A percentile compares a stretch with the other conserved stretches of the same genome.
phyloP scores from a whole-genome alignment of 202 grass and related monocot genomes.

The Cymbopogon flexuosus region DNA sequence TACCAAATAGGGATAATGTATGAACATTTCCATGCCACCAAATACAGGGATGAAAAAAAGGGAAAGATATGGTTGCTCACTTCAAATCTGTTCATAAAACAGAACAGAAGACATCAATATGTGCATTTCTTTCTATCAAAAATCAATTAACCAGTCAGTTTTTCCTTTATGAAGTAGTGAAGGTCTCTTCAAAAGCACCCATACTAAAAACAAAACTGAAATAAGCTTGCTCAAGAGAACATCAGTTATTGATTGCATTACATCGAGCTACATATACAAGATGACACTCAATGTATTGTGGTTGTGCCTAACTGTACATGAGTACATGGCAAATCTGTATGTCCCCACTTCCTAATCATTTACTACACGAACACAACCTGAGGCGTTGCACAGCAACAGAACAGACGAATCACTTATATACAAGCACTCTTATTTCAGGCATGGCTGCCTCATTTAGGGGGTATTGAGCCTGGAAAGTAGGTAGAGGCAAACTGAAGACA shows the following conservation, averaged over 20 bases:
- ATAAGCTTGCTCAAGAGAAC: neutral
- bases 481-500: slow-evolving; percentile 78
- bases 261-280: slow-evolving; percentile 30
- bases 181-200: neutral
- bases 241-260: neutral
- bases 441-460: slow-evolving; percentile 28
- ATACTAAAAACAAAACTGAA: neutral
- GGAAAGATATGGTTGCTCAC: neutral
- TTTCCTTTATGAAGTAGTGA: neutral
- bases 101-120: neutral
- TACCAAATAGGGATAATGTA: neutral
- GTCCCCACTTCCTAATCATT: neutral
- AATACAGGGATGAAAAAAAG: neutral
- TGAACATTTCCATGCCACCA: neutral
- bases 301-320: slow-evolving; percentile 6
- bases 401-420: slow-evolving; percentile 21
- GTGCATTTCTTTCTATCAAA: neutral
- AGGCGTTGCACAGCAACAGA: neutral
- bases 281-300: neutral
- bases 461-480: slow-evolving; percentile 70
- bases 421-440: slow-evolving; percentile 35
- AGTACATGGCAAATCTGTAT: neutral
- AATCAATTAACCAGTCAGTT: neutral
- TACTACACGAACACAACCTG: neutral
- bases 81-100: neutral